phyloP scores from a whole-genome alignment of 208 protist species.

The Wallacemonas rigidus region DNA sequence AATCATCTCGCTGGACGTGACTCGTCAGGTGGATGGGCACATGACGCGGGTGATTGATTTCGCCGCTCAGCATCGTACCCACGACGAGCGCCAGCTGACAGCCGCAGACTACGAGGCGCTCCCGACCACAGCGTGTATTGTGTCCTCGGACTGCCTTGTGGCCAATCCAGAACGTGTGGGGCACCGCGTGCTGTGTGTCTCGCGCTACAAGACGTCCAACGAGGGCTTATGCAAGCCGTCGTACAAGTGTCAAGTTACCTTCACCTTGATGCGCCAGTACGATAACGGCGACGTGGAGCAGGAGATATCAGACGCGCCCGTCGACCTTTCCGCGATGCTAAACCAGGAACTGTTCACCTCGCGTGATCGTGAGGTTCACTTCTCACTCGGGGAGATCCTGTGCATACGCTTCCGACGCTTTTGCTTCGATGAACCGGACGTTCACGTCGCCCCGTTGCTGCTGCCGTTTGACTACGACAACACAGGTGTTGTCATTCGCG shows the following conservation, averaged over 20 bases:
- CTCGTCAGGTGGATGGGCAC: slow-evolving; percentile 19
- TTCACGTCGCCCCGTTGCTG: slow-evolving; percentile 41
- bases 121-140: slow-evolving; percentile 61
- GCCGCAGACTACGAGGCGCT: slow-evolving; percentile 43
- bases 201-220: slow-evolving; percentile 63
- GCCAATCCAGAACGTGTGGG: slow-evolving; percentile 44
- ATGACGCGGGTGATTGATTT: slow-evolving; percentile 49
- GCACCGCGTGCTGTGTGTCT: slow-evolving; percentile 49
- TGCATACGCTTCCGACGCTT: slow-evolving; percentile 56
- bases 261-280: slow-evolving; percentile 45
- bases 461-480: slow-evolving; percentile 72
- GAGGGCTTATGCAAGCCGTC: slow-evolving; percentile 76
- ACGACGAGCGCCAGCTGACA: slow-evolving; percentile 45
- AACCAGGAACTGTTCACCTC: slow-evolving; percentile 56
- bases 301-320: slow-evolving; percentile 28
- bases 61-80: slow-evolving; percentile 35
- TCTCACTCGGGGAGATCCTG: slow-evolving; percentile 56
- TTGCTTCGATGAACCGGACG: slow-evolving; percentile 43
- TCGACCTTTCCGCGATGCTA: slow-evolving; percentile 55
- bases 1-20: slow-evolving; percentile 17
- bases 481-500: slow-evolving; percentile 26
- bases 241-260: slow-evolving; percentile 61
- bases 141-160: slow-evolving; percentile 40
- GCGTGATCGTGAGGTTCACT: slow-evolving; percentile 43
- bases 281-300: slow-evolving; percentile 31